These are phyloP conservation scores for Rhizoclosmatium sp. DNA, from an alignment of 192 early-diverging fungal species.

Conservation along the genomic window DNA sequence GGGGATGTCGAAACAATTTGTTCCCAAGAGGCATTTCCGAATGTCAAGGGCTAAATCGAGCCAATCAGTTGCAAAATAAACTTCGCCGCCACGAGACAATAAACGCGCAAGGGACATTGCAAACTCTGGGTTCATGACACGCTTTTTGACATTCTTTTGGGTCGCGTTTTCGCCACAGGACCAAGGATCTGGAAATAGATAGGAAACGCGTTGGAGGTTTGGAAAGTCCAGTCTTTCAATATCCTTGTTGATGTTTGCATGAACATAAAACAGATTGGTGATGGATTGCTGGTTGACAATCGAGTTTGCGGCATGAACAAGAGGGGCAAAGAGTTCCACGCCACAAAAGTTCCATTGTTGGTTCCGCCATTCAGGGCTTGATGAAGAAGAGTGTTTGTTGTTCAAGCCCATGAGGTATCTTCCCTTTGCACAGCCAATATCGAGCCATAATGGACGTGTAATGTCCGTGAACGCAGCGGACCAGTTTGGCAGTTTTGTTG, in stretches of 20 bases:
- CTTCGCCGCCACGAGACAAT: slow-evolving; percentile 26
- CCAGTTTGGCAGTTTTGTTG: slow-evolving; percentile 33
- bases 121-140: slow-evolving; percentile 40
- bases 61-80: slow-evolving; percentile 44
- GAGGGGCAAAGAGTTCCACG: slow-evolving; percentile 38
- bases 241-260: slow-evolving; percentile 38
- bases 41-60: slow-evolving; percentile 42
- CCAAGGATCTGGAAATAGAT: slow-evolving; percentile 44
- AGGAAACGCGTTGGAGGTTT: slow-evolving; percentile 35
- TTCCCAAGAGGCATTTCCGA: slow-evolving; percentile 24
- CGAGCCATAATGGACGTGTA: slow-evolving; percentile 25
- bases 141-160: slow-evolving; percentile 34
- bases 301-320: slow-evolving; percentile 29
- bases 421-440: slow-evolving; percentile 45
- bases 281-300: background rate
- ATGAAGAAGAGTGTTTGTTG: background rate
- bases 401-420: background rate
- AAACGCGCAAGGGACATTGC: slow-evolving; percentile 21
- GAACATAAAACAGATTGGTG: slow-evolving; percentile 32
- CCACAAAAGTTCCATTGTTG: slow-evolving; percentile 40
- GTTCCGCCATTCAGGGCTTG: background rate
- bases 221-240: slow-evolving; percentile 27
- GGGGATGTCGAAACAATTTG: slow-evolving; percentile 38
- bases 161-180: slow-evolving; percentile 24
- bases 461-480: slow-evolving; percentile 14